A percentile compares a stretch with the other conserved stretches of the same genome.
phyloP scores from a whole-genome alignment of 495 filamentous ascomycete species.

The Penicillium odoratum region DNA sequence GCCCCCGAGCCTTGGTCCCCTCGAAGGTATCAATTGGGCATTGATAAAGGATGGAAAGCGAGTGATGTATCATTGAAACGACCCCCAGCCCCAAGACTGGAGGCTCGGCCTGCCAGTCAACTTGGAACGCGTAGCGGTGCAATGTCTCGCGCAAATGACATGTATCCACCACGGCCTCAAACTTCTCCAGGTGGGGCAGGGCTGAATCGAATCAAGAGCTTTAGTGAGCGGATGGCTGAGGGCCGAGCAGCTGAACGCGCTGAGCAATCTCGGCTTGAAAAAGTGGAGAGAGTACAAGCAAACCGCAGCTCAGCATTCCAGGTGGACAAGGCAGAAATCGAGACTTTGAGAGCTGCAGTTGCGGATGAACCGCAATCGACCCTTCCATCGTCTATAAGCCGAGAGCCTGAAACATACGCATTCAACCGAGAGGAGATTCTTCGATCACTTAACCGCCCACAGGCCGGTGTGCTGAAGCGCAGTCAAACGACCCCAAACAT shows the following conservation, averaged over 20 bases:
- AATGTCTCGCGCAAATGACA: conserved; percentile 24
- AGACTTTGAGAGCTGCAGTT: conserved; percentile 62
- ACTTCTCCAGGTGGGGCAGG: conserved; percentile 29
- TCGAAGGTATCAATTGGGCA: conserved; percentile 76
- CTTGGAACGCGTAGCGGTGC: conserved; percentile 31
- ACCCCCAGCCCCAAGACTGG: conserved; percentile 48
- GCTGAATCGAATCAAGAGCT: conserved; percentile 60
- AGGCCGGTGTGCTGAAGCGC: conserved; percentile 38
- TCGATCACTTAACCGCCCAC: conserved; percentile 36
- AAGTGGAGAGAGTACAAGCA: conserved; percentile 54
- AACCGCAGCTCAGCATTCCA: conserved; percentile 73
- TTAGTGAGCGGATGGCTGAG: conserved; percentile 84
- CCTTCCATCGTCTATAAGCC: conserved; percentile 38
- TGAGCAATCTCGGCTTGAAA: conserved; percentile 51
- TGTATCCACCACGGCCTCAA: conserved; percentile 26
- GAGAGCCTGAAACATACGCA: conserved; percentile 46
- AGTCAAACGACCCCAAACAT: conserved; percentile 54
- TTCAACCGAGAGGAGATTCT: conserved; percentile 68
- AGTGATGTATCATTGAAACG: conserved; percentile 83
- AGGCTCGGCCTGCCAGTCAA: conserved; percentile 34
- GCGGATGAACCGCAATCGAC: conserved; percentile 40
- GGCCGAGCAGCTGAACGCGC: conserved; percentile 51
- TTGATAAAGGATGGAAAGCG: conserved; percentile 83
- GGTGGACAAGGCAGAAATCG: conserved; percentile 63
- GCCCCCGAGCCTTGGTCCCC: conserved; percentile 67